These are phyloP conservation scores for Alternaria triticina DNA, from an alignment of 2,329 filamentous ascomycete species.

Conservation along the genomic window DNA sequence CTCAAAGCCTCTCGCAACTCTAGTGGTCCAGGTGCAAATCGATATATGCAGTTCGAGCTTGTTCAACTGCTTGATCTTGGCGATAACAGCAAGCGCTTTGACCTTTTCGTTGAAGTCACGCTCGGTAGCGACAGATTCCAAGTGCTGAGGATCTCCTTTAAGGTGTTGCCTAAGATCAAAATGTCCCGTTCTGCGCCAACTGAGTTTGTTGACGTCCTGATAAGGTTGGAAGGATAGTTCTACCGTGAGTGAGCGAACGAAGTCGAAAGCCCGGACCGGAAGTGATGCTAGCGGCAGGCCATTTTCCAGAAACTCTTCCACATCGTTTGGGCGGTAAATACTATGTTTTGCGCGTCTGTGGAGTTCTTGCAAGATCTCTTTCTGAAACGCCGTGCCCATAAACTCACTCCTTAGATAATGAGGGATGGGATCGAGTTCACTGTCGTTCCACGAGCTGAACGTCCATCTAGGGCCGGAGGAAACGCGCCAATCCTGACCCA, in stretches of 20 bases:
- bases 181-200: not conserved
- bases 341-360: not conserved
- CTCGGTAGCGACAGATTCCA: not conserved
- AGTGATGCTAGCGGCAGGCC: not conserved
- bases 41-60: not conserved
- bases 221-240: not conserved
- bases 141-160: not conserved
- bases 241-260: not conserved
- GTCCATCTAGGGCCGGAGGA: not conserved
- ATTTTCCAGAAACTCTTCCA: not conserved
- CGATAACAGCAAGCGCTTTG: not conserved
- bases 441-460: not conserved
- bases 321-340: not conserved
- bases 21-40: not conserved
- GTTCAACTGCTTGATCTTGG: not conserved
- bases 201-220: not conserved
- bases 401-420: not conserved
- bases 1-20: not conserved
- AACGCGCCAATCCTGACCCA: not conserved
- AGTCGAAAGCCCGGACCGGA: not conserved
- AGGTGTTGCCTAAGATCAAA: accelerated
- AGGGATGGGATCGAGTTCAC: not conserved
- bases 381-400: not conserved
- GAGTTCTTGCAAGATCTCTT: not conserved
- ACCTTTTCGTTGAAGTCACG: accelerated